These are phyloP conservation scores for Cyathus striatus DNA, from an alignment of 768 basidiomycete species.

Conservation along the genomic window DNA sequence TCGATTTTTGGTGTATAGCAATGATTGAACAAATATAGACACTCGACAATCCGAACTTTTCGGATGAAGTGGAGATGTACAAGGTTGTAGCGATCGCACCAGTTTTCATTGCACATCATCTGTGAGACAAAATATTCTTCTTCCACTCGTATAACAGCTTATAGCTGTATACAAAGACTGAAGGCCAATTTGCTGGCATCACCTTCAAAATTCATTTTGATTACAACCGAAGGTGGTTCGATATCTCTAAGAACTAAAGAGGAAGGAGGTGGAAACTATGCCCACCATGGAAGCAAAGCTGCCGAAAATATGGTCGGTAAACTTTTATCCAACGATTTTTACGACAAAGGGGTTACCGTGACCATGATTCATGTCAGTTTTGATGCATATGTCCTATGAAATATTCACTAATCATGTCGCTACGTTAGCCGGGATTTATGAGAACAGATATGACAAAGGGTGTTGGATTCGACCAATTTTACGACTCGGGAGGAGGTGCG, in stretches of 20 bases:
- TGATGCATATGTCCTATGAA: background rate
- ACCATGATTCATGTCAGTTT: slow-evolving; percentile 38
- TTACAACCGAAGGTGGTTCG: slow-evolving; percentile 43
- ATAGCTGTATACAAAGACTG: slow-evolving; percentile 4
- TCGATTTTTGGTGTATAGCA: slow-evolving; percentile 2
- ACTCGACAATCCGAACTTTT: slow-evolving; percentile 28
- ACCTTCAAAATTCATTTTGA: slow-evolving; percentile 32
- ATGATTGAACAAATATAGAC: slow-evolving; percentile 14
- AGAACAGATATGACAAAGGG: slow-evolving; percentile 40
- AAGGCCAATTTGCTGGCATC: slow-evolving; percentile 17
- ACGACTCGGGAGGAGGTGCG: slow-evolving; percentile 38
- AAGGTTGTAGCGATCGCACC: slow-evolving; percentile 38
- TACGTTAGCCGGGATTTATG: slow-evolving; percentile 42
- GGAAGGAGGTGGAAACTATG: slow-evolving; percentile 45
- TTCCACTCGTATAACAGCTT: background rate
- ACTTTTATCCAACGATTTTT: slow-evolving; percentile 32
- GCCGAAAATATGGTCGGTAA: slow-evolving; percentile 45
- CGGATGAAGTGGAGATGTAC: slow-evolving; percentile 40
- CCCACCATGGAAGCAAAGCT: slow-evolving; percentile 44
- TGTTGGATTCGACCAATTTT: slow-evolving; percentile 38
- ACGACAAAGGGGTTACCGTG: slow-evolving; percentile 30
- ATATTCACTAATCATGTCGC: background rate
- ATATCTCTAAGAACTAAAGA: slow-evolving; percentile 33
- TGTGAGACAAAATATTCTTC: too few species aligned
- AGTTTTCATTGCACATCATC: slow-evolving; percentile 25